Evolutionary conservation across 106 monocot species (phyloP), one percentile per base, ranked within the genome.

Genomic region (Acorus gramineus): DNA sequence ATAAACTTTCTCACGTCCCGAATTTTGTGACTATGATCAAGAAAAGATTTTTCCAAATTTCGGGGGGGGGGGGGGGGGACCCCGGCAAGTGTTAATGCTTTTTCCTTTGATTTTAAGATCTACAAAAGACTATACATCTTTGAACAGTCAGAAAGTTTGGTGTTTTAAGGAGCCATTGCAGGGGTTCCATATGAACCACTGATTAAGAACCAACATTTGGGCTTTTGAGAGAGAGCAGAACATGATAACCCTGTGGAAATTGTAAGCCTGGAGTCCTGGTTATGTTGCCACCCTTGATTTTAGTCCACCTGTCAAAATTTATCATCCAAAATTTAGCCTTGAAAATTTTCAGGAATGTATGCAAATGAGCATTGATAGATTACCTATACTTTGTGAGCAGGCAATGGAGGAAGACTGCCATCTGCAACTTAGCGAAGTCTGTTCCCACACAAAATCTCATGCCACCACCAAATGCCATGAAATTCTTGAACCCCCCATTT

Each of bases 401-500:
- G 64, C 43, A 69, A 73, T 87, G 87, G 7, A 83, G 73, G 75
- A 87, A 87, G 5, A 75, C 50, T n/a, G 83, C 83, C 83, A 87
- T 87, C 50, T 80, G 70, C 57, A 83, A 28, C 69, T 75, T 77
- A 54, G 74, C 73, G 66, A 87, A 83, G 56, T 87, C 83, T 6
- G 87, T 66, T 0, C 86, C 83, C 4, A 87, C 80, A 50, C 87
- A 87, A 6, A 83, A 83, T 66, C 87, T 69, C 52, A 80, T 63
- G 45, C 86, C 86, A 3, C 83, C 83, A 55, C 86, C 86, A 54
- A 87, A 83, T 0, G 86, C 82, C 80, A 82, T 82, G 79, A 82
- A 86, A 64, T 77, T 44, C 52, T 82, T 86, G 2, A 76, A 67
- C 6, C 74, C 72, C 3, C 69, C 79, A 8, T n/a, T 71, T 48